Percentiles rank a stretch among this genome's conserved stretches.
Evolutionary conservation across 257 asterid genomes (phyloP).

Genomic region (Capsicum pubescens): DNA sequence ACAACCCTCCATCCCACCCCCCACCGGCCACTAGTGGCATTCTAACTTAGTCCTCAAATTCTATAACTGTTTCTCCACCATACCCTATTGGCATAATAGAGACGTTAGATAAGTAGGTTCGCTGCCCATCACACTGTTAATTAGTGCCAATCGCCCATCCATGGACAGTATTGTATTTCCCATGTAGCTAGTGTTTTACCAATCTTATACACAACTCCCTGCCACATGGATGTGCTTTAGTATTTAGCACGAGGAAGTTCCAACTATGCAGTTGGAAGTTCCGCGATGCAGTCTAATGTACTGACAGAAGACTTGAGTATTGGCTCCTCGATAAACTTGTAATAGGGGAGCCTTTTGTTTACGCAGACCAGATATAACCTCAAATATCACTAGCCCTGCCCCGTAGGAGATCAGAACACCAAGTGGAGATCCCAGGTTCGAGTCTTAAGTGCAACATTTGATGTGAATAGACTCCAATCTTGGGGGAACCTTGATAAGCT

Average conservation of each 20-base stretch:
- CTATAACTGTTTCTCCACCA: background rate
- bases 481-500: background rate
- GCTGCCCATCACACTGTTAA: background rate
- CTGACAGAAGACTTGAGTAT: background rate
- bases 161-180: background rate
- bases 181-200: background rate
- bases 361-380: background rate
- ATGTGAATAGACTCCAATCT: constrained; percentile 8
- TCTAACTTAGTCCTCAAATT: background rate
- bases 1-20: no score
- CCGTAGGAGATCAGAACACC: background rate
- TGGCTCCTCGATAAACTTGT: background rate
- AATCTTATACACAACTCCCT: background rate
- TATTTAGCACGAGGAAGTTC: background rate
- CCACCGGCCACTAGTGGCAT: no score
- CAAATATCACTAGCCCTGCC: background rate
- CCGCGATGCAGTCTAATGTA: constrained; percentile 1
- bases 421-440: background rate
- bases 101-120: background rate
- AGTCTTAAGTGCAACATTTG: constrained; percentile 3
- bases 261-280: background rate
- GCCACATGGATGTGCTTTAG: background rate
- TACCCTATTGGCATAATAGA: background rate
- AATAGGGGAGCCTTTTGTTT: constrained; percentile 13
- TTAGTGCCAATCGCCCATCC: background rate